Conservation (phyloP, 495 filamentous ascomycete genomes). For the Tuber magnatum region DNA sequence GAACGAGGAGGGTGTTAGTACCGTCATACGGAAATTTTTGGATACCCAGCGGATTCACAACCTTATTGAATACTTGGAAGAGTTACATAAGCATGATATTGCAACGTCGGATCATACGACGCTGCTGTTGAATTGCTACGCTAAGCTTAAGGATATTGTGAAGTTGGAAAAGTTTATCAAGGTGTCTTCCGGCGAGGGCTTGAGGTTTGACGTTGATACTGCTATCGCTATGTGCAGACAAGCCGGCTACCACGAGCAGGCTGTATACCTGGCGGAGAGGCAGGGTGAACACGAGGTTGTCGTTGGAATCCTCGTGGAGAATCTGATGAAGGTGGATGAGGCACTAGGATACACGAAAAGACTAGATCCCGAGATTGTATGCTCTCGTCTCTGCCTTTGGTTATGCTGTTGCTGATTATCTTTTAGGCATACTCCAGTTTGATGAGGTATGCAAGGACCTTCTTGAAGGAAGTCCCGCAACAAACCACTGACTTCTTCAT, state of each 20-base stretch:
- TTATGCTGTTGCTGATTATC: constrained; percentile 30
- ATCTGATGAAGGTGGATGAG: constrained; percentile 79
- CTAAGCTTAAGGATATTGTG: constrained; percentile 89
- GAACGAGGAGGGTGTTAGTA: constrained; percentile 40
- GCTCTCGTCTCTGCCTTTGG: constrained; percentile 31
- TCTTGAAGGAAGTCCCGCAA: constrained; percentile 74
- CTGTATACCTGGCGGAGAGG: constrained; percentile 88
- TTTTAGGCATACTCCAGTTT: constrained; percentile 72
- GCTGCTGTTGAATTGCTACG: constrained; percentile 90
- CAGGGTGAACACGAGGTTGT: constrained; percentile 91
- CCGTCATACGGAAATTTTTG: constrained; percentile 47
- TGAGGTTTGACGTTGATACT: constrained; percentile 95
- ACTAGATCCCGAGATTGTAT: constrained; percentile 70
- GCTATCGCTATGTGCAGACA: constrained; percentile 97
- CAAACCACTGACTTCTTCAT: constrained; percentile 80
- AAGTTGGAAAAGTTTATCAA: constrained; percentile 97
- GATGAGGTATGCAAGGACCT: constrained; percentile 89
- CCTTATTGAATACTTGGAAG: constrained; percentile 93
- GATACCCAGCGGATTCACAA: constrained; percentile 96
- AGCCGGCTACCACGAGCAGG: constrained; percentile 95
- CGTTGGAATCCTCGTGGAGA: constrained; percentile 89
- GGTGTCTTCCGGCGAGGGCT: constrained; percentile 65
- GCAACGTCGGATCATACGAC: constrained; percentile 97
- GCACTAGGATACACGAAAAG: constrained; percentile 87
- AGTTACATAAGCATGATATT: constrained; percentile 86